These are phyloP conservation scores for Flaveria sonorensis DNA, from an alignment of 129 eudicot species.

Conservation along the genomic window DNA sequence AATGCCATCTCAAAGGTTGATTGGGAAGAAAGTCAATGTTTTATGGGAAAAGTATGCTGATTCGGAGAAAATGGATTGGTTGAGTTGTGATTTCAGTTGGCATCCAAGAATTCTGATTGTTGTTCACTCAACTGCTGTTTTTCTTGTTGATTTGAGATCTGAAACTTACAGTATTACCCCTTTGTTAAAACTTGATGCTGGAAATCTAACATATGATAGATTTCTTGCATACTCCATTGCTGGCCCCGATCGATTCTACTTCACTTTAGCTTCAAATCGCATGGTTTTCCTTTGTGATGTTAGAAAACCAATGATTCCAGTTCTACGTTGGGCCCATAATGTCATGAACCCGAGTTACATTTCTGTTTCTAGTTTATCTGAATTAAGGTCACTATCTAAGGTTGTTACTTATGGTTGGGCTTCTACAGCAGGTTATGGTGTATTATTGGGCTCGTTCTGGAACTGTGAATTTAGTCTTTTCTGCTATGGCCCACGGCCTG, in stretches of 20 bases:
- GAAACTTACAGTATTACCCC: slow-evolving; percentile 33
- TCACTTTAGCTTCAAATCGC: slow-evolving; percentile 49
- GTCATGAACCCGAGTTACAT: slow-evolving; percentile 53
- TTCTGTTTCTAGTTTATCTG: slow-evolving; percentile 48
- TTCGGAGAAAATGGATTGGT: slow-evolving; percentile 49
- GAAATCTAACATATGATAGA: slow-evolving; percentile 32
- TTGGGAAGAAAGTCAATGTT: slow-evolving; percentile 36
- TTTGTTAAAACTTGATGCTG: slow-evolving; percentile 47
- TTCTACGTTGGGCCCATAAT: slow-evolving; percentile 66
- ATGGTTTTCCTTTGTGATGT: slow-evolving; percentile 74
- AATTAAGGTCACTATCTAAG: slow-evolving; percentile 54
- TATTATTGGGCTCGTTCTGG: slow-evolving; percentile 85
- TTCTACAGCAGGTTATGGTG: slow-evolving; percentile 60
- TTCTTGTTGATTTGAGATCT: slow-evolving; percentile 65
- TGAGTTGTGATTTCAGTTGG: slow-evolving; percentile 83
- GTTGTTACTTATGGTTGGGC: slow-evolving; percentile 48
- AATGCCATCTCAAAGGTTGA: slow-evolving; percentile 22
- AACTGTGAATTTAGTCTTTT: slow-evolving; percentile 63
- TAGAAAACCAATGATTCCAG: slow-evolving; percentile 58
- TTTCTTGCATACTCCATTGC: slow-evolving; percentile 60
- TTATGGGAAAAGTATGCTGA: slow-evolving; percentile 35
- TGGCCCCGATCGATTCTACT: slow-evolving; percentile 50
- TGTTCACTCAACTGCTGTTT: slow-evolving; percentile 46
- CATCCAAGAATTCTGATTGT: slow-evolving; percentile 68
- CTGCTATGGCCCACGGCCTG: slow-evolving; percentile 61